These are phyloP conservation scores for Albatrellus ellisii DNA, from an alignment of 768 basidiomycete species.

Conservation along the genomic window DNA sequence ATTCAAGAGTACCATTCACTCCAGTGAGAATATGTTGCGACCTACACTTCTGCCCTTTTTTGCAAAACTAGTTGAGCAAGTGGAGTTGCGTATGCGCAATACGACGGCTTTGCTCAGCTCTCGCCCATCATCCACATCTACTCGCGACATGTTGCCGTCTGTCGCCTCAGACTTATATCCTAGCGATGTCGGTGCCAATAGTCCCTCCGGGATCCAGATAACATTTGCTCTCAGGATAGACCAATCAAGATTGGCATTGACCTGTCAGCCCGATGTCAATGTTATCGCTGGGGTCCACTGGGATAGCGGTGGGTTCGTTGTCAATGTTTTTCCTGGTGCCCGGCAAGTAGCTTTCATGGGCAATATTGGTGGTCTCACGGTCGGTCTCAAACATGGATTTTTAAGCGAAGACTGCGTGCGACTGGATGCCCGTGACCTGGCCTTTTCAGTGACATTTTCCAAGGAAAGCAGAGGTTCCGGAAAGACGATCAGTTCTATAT, in stretches of 20 bases:
- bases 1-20: constrained; percentile 82
- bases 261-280: constrained; percentile 85
- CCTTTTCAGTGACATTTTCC: constrained; percentile 63
- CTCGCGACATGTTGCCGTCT: background rate
- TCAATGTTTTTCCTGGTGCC: constrained; percentile 64
- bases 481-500: constrained; percentile 39
- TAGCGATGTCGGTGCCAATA: constrained; percentile 9
- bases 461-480: constrained; percentile 29
- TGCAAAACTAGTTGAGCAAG: constrained; percentile 53
- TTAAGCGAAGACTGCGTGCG: constrained; percentile 73
- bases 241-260: constrained; percentile 72
- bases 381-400: constrained; percentile 76
- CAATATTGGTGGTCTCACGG: constrained; percentile 67
- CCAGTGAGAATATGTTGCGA: constrained; percentile 73
- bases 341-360: constrained; percentile 65
- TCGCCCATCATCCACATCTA: constrained; percentile 8
- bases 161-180: constrained; percentile 7
- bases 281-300: constrained; percentile 83
- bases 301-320: constrained; percentile 88
- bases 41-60: constrained; percentile 82
- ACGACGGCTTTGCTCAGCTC: constrained; percentile 18
- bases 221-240: constrained; percentile 88
- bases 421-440: constrained; percentile 70
- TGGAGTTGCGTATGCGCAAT: constrained; percentile 61
- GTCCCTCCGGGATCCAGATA: constrained; percentile 46